Base-by-base conservation (phyloP, 441 rosid species). In the Mallotus repandus region DNA sequence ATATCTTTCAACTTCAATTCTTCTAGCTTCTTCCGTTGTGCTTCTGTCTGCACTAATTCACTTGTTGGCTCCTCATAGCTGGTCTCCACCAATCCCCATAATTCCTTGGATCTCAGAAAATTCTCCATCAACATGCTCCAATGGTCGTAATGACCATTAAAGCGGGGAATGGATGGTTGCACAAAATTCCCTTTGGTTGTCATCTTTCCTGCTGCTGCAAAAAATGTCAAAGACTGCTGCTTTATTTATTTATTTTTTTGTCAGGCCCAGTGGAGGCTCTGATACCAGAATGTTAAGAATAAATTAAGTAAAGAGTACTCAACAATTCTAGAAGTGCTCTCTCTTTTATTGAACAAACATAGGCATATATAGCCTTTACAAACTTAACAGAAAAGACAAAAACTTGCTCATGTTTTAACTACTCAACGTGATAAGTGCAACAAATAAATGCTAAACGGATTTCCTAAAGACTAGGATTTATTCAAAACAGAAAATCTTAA, bases 121-220 rank as follows among this genome's bases (percentile, higher is more conserved):
- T 62, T 62, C 48, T 62, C 66, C 22, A 62, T 62, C 66, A 62
- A 62, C 22, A 60, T 60, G 63, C 63, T 25, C 63, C 43, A 60
- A 60, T 60, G 63, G 18, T 60, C 63, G 25, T 60, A 62, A 7
- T 54, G 57, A 54, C 57, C 57, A 54, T 54, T 54, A n/a, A 54
- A 54, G 57, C 21, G 46, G 14, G 41, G 35, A 48, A 58, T 35
- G 55, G 66, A 16, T 35, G 66, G 48, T 21, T 62, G 48, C 9
- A 62, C 49, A 62, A 62, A 60, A 62, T 2, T 62, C 66, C 66
- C 66, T 62, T 62, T 48, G 1, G 3, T 62, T 0, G 66, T 38
- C 48, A 62, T 62, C 49, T 38, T 62, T 25, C 2, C 2, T 25
- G 22, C 21, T 62, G 66, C 48, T 62, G 22, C 21, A 62, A 14